A percentile compares a stretch with the other conserved stretches of the same genome.
These are phyloP conservation scores for Colletotrichum australisinense DNA, from an alignment of 2,329 filamentous ascomycete species.

Conservation along the genomic window DNA sequence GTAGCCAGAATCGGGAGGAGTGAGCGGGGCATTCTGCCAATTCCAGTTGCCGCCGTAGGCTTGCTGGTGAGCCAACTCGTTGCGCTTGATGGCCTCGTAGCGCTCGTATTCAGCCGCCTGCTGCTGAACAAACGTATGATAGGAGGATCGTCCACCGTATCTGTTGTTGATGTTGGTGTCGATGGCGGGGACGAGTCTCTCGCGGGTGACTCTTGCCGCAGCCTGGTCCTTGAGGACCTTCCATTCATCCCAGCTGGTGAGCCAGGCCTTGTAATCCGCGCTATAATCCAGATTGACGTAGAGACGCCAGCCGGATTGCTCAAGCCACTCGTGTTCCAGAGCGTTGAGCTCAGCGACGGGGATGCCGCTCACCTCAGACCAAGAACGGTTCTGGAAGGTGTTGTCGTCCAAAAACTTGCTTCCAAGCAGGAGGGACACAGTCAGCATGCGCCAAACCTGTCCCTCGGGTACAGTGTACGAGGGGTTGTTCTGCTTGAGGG, in stretches of 20 bases:
- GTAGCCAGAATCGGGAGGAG: constrained; percentile 71
- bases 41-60: constrained; percentile 51
- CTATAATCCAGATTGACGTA: constrained; percentile 86
- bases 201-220: constrained; percentile 50
- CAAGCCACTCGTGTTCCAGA: constrained; percentile 89
- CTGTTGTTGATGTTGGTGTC: constrained; percentile 41
- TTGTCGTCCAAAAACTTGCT: constrained; percentile 98
- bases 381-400: constrained; percentile 96
- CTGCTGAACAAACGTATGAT: constrained; percentile 63
- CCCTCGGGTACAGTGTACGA: constrained; percentile 71
- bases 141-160: constrained; percentile 50
- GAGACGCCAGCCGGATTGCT: constrained; percentile 83
- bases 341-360: constrained; percentile 84
- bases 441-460: constrained; percentile 88
- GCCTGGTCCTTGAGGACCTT: constrained; percentile 64
- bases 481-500: constrained; percentile 66
- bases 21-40: constrained; percentile 57
- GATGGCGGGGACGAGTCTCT: constrained; percentile 58
- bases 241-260: constrained; percentile 71
- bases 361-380: constrained; percentile 95
- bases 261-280: constrained; percentile 75
- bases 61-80: constrained; percentile 45
- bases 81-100: constrained; percentile 57
- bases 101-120: constrained; percentile 66
- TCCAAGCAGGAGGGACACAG: constrained; percentile 84